These are phyloP conservation scores for Cynanchum wilfordii DNA, from an alignment of 257 asterid genomes.

Conservation along the genomic window DNA sequence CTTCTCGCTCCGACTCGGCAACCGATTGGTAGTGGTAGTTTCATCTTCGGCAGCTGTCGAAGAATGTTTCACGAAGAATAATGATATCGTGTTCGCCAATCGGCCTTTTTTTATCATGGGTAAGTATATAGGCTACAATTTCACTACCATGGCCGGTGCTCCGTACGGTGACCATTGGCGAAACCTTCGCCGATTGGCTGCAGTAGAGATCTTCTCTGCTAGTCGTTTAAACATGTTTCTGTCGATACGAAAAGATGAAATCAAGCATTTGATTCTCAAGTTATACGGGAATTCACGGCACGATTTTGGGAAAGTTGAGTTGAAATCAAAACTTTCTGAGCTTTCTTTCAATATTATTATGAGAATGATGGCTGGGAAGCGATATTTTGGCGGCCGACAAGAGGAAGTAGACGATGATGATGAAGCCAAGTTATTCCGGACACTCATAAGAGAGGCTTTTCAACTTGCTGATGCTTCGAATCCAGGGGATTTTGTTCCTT, in stretches of 20 bases:
- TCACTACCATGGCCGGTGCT: slow-evolving; percentile 16
- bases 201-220: slow-evolving; percentile 28
- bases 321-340: slow-evolving; percentile 24
- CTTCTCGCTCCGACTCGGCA: slow-evolving; percentile 31
- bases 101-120: slow-evolving; percentile 27
- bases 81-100: slow-evolving; percentile 30
- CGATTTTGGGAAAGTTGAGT: slow-evolving; percentile 19
- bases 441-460: slow-evolving; percentile 17
- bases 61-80: slow-evolving; percentile 36
- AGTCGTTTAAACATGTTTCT: slow-evolving; percentile 23
- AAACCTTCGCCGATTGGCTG: slow-evolving; percentile 27
- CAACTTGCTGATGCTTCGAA: slow-evolving; percentile 17
- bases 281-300: background rate
- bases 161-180: slow-evolving; percentile 39
- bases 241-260: slow-evolving; percentile 26
- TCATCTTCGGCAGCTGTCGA: slow-evolving; percentile 28
- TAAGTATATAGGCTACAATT: slow-evolving; percentile 27
- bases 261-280: slow-evolving; percentile 8
- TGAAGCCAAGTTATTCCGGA: slow-evolving; percentile 22
- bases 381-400: slow-evolving; percentile 10
- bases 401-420: slow-evolving; percentile 4
- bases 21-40: slow-evolving; percentile 35
- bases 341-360: slow-evolving; percentile 24
- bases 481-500: slow-evolving; percentile 27
- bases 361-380: slow-evolving; percentile 37